Evolutionary conservation across 768 basidiomycete species (phyloP).

Genomic region (Phanerodontia chrysosporium): DNA sequence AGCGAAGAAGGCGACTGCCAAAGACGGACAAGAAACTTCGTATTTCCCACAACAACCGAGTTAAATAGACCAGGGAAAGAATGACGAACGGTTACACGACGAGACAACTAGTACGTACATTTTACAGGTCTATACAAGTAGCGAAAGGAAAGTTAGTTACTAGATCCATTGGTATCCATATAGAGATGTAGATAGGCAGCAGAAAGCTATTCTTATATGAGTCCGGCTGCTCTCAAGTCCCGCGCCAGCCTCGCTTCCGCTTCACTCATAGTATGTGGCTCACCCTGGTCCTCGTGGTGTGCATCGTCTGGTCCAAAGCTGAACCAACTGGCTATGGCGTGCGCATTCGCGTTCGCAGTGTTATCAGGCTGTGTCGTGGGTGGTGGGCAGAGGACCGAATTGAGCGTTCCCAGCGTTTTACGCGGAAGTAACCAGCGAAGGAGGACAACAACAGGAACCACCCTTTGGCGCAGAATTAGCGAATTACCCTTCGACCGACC

Average conservation of each 20-base stretch:
- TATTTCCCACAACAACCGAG: not conserved
- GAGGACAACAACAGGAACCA: conserved; percentile 92
- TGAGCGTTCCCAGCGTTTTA: conserved; percentile 80
- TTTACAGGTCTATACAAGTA: not conserved
- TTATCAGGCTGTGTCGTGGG: conserved; percentile 39
- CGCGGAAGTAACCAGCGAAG: conserved; percentile 74
- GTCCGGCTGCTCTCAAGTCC: conserved; percentile 22
- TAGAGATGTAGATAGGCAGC: not conserved
- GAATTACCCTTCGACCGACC: not conserved
- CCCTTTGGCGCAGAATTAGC: conserved; percentile 36
- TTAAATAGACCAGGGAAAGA: not conserved
- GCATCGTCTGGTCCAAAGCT: not conserved
- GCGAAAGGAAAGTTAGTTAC: not conserved
- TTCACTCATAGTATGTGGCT: conserved; percentile 13
- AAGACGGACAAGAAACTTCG: too few species aligned
- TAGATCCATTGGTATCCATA: not conserved
- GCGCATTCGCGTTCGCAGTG: not conserved
- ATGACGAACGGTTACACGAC: not conserved
- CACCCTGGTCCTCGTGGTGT: conserved; percentile 9
- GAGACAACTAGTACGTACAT: not conserved
- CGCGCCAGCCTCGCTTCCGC: conserved; percentile 22
- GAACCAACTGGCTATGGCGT: not conserved
- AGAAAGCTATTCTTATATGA: conserved; percentile 14
- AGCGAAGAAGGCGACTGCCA: not conserved
- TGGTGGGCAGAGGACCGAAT: conserved; percentile 41